Evolutionary conservation across 129 eudicot genomes (phyloP).

Genomic region (Deinandra increscens): DNA sequence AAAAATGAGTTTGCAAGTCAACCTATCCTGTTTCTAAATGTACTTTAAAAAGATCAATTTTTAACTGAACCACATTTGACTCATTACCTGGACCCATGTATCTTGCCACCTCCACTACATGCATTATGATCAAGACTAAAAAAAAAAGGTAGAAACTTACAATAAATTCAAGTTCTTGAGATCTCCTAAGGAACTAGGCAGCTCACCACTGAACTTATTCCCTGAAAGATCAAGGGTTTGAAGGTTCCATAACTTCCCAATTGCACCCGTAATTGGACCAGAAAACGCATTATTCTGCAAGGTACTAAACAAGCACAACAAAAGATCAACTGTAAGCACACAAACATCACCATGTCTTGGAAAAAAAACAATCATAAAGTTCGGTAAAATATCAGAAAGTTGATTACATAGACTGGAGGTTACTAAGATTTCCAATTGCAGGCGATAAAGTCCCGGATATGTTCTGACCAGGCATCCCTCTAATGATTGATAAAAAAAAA

Average conservation of each 20-base stretch:
- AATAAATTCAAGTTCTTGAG: conserved; percentile 64
- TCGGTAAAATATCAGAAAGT: conserved; percentile 9
- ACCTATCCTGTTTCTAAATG: neutral
- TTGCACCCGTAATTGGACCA: conserved; percentile 64
- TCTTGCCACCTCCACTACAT: neutral
- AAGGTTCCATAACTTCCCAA: conserved; percentile 82
- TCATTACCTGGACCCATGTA: neutral
- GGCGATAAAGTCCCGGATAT: conserved; percentile 81
- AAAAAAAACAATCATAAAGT: neutral
- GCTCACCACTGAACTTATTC: conserved; percentile 65
- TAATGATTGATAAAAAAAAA: conserved; percentile 16
- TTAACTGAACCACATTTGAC: neutral
- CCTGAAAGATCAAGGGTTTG: conserved; percentile 89
- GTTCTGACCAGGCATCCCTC: conserved; percentile 83
- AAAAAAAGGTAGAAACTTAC: conserved; percentile 46
- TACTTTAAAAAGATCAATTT: neutral
- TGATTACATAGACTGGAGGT: conserved; percentile 79
- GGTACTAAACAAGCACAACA: conserved; percentile 42
- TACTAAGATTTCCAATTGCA: conserved; percentile 78
- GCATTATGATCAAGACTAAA: neutral
- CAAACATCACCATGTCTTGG: neutral
- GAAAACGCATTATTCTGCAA: conserved; percentile 80
- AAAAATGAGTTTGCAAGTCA: neutral
- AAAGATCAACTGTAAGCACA: neutral
- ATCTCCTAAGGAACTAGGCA: conserved; percentile 75